Base-by-base conservation (phyloP, 2,329 filamentous ascomycete genomes). In the Monosporascus sp. region DNA sequence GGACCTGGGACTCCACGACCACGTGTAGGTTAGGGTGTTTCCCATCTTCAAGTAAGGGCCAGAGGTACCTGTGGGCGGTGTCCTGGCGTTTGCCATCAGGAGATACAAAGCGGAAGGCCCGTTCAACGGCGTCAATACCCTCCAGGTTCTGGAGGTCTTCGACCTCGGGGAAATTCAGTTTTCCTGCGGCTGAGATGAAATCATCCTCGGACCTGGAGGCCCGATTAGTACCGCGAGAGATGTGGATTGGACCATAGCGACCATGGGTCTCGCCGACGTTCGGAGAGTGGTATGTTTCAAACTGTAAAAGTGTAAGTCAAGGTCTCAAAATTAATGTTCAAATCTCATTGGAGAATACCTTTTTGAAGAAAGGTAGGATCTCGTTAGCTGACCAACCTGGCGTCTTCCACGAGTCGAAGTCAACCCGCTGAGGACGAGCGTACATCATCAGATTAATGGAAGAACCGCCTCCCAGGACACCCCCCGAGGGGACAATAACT, bases 381-480 rank as follows among this genome's bases (percentile, higher is more conserved):
- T 50, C 48, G 19, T 17, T 54, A 49, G 57, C 52, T 44, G 51
- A 47, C 58, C 58, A 36, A 51, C 57, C 47, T 57, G 57, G 3
- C 55, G 22, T 50, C 9, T 50, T 37, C 48, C 48, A 50, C 11
- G 48, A 17, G 34, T 50, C 36, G 16, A 60, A 61, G 51, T 66
- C 64, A 49, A 51, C 49, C 38, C 53, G 40, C 47, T 64, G 61
- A 26, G 60, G 60, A 16, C 64, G 48, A 27, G 8, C 9, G 17
- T 57, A 45, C 63, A 76, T 73, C 68, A 73, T 70, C 54, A 74
- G 72, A 52, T 76, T 76, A 19, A 76, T 73, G 2, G 71, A 71
- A 8, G 67, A 71, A 5, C 79, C 79, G 26, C 80, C 80, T 37
- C 80, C 80, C 0, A 83, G 68, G 1, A 75, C 73, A 26, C 77